Conservation (phyloP, 495 filamentous ascomycete species). For the Annulohypoxylon bovei region DNA sequence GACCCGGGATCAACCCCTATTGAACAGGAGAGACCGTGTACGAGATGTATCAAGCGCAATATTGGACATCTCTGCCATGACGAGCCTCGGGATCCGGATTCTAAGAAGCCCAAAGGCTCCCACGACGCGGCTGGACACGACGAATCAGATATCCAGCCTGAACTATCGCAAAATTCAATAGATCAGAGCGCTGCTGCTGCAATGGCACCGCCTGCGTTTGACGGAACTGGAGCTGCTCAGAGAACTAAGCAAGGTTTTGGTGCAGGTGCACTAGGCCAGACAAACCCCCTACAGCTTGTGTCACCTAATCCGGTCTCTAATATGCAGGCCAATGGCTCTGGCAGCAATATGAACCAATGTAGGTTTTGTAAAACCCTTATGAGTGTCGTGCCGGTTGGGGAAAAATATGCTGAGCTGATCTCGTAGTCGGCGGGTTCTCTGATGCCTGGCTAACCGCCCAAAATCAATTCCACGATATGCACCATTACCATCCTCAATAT, state of each 20-base stretch:
- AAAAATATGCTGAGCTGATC: conserved; percentile 49
- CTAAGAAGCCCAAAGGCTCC: conserved; percentile 75
- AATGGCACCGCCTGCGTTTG: conserved; percentile 58
- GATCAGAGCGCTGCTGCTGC: conserved; percentile 49
- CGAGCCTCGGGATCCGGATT: conserved; percentile 82
- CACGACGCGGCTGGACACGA: conserved; percentile 60
- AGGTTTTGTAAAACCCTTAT: conserved; percentile 60
- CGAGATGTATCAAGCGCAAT: conserved; percentile 97
- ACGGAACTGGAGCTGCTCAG: conserved; percentile 51
- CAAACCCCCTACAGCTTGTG: conserved; percentile 64
- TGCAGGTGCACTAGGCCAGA: conserved; percentile 53
- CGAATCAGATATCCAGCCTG: conserved; percentile 51
- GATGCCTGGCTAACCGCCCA: conserved; percentile 70
- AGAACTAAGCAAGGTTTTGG: conserved; percentile 54
- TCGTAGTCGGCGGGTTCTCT: conserved; percentile 59
- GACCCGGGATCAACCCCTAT: conserved; percentile 51
- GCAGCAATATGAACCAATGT: conserved; percentile 77
- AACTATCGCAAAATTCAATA: conserved; percentile 54
- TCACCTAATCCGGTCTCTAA: conserved; percentile 64
- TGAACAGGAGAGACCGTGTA: conserved; percentile 90
- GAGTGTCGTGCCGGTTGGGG: conserved; percentile 40
- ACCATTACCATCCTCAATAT: conserved; percentile 90
- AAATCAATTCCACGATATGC: conserved; percentile 92
- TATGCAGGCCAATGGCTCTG: conserved; percentile 62
- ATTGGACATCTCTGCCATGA: conserved; percentile 99